phyloP scores from a whole-genome alignment of 2,329 filamentous ascomycete species.

The Epichloe gansuensis region DNA sequence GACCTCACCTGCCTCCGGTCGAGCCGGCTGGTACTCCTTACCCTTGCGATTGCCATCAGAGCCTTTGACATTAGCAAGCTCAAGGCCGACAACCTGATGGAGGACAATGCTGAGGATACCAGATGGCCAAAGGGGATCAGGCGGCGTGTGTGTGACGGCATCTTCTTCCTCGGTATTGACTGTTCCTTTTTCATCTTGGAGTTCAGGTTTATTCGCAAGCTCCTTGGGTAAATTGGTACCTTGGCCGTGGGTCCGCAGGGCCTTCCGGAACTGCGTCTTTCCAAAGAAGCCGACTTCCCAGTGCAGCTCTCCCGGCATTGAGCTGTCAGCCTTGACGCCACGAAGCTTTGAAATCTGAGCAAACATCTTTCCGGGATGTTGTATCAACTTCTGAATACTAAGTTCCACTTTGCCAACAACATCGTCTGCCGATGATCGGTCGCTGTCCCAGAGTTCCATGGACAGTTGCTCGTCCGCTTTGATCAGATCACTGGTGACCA shows the following conservation, averaged over 20 bases:
- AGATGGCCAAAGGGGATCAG: conserved; percentile 91
- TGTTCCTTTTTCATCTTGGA: conserved; percentile 76
- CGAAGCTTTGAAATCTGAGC: conserved; percentile 72
- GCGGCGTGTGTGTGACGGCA: conserved; percentile 78
- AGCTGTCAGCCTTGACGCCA: conserved; percentile 70
- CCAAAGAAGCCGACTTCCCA: conserved; percentile 96
- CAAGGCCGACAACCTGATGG: conserved; percentile 90
- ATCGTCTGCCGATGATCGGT: conserved; percentile 83
- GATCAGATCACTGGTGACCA: conserved; percentile 82
- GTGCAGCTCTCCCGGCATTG: conserved; percentile 86
- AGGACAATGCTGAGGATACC: conserved; percentile 78
- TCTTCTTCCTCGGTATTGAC: conserved; percentile 63
- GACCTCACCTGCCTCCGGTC: conserved; percentile 66
- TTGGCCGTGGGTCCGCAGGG: conserved; percentile 76
- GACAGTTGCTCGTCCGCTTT: conserved; percentile 89
- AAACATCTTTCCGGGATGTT: conserved; percentile 85
- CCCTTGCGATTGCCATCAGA: conserved; percentile 71
- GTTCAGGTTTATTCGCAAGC: conserved; percentile 59
- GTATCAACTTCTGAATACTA: conserved; percentile 88
- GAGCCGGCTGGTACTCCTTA: conserved; percentile 79
- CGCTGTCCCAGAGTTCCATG: conserved; percentile 93
- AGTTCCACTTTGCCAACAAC: conserved; percentile 91
- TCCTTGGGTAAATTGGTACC: conserved; percentile 63
- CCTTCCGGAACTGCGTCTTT: conserved; percentile 77
- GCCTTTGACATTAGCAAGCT: conserved; percentile 83